Percentiles rank a stretch among this genome's conserved stretches.
Evolutionary conservation across 768 basidiomycete species (phyloP).

Genomic region (Lentinus tigrinus): DNA sequence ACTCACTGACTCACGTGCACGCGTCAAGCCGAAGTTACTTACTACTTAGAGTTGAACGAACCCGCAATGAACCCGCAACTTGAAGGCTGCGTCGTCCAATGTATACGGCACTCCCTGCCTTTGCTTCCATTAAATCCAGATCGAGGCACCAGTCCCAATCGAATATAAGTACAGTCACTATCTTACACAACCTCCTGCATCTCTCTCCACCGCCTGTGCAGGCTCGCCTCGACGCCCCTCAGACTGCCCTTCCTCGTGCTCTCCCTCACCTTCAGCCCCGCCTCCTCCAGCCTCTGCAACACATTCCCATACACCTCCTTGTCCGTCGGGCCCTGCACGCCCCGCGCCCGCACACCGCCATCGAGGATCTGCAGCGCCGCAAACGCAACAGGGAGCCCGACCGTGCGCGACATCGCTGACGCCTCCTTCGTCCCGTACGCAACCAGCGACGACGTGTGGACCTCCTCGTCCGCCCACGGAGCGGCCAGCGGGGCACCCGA

Average conservation of each 20-base stretch:
- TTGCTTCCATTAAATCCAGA: no score
- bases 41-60: no score
- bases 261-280: slow-evolving; percentile 42
- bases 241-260: slow-evolving; percentile 16
- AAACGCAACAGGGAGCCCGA: slow-evolving; percentile 85
- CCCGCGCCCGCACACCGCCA: slow-evolving; percentile 47
- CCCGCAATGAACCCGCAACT: no score
- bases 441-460: slow-evolving; percentile 67
- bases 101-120: no score
- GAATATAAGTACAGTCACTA: neutral
- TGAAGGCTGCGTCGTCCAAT: no score
- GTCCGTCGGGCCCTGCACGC: slow-evolving; percentile 70
- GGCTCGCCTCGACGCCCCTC: slow-evolving; percentile 7
- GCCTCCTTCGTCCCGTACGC: slow-evolving; percentile 55
- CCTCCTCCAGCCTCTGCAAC: slow-evolving; percentile 55
- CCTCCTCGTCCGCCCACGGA: slow-evolving; percentile 38
- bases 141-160: no score
- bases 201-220: slow-evolving; percentile 8
- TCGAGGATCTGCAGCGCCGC: slow-evolving; percentile 73
- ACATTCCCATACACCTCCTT: slow-evolving; percentile 61
- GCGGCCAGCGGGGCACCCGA: neutral
- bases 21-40: no score
- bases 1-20: no score
- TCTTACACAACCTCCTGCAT: slow-evolving; percentile 1
- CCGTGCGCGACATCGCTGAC: slow-evolving; percentile 89